phyloP scores from a whole-genome alignment of 768 basidiomycete species.

The Trametes cinnabarina region DNA sequence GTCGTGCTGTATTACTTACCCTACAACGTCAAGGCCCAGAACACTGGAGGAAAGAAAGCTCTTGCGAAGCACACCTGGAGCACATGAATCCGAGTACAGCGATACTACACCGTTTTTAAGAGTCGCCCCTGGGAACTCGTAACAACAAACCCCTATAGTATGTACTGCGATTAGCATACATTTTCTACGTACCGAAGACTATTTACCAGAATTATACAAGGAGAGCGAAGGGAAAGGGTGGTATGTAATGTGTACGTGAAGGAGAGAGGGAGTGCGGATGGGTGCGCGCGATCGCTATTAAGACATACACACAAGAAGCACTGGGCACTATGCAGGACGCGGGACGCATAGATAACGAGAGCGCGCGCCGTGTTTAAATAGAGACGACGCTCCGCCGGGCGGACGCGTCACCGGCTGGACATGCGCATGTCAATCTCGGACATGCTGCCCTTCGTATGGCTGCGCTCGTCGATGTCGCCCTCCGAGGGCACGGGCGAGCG shows the following conservation, averaged over 20 bases:
- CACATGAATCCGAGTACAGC: too few relatives aligned
- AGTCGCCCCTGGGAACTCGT: too few relatives aligned
- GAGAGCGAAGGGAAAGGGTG: background rate
- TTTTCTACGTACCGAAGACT: background rate
- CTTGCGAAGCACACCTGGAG: too few relatives aligned
- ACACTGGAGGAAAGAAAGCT: too few relatives aligned
- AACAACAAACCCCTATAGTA: background rate
- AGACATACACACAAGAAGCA: background rate
- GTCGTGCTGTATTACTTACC: too few relatives aligned
- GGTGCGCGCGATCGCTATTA: background rate
- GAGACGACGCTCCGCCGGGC: background rate
- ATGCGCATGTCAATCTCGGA: conserved; percentile 4
- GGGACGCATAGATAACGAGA: background rate
- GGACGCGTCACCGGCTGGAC: background rate
- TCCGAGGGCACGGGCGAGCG: conserved; percentile 1
- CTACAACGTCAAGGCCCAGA: too few relatives aligned
- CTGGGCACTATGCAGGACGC: background rate
- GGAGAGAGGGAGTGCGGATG: background rate
- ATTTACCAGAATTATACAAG: background rate
- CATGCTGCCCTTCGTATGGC: conserved; percentile 12
- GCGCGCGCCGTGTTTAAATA: background rate
- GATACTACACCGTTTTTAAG: too few relatives aligned
- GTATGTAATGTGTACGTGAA: background rate
- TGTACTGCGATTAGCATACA: conserved; percentile 1
- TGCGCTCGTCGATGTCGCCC: conserved; percentile 2